Evolutionary conservation across 192 early-diverging fungal genomes (phyloP).

Genomic region (Lobulomyces angularis): DNA sequence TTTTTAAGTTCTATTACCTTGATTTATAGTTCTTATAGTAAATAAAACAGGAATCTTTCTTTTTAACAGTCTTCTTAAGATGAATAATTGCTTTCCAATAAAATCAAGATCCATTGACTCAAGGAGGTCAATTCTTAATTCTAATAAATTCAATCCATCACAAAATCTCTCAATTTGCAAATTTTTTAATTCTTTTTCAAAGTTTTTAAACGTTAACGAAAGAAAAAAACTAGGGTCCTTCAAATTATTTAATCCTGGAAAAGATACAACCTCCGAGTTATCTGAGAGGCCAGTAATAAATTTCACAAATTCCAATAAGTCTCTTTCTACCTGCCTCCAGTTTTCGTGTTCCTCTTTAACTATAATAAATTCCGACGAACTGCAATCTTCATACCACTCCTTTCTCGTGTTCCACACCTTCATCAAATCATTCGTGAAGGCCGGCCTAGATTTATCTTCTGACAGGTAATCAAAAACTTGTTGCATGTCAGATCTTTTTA

Average conservation of each 20-base stretch:
- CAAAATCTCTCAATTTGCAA: constrained; percentile 45
- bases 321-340: constrained; percentile 66
- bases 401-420: constrained; percentile 68
- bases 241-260: background rate
- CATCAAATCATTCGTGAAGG: constrained; percentile 66
- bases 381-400: constrained; percentile 64
- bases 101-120: constrained; percentile 42
- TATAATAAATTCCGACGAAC: constrained; percentile 72
- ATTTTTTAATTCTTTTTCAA: constrained; percentile 34
- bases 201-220: constrained; percentile 57
- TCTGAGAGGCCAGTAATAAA: constrained; percentile 44
- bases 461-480: constrained; percentile 69
- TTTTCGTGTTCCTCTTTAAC: constrained; percentile 33
- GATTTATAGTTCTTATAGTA: constrained; percentile 77
- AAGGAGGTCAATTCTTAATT: constrained; percentile 86
- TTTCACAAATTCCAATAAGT: constrained; percentile 55
- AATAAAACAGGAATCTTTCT: constrained; percentile 93
- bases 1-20: no score
- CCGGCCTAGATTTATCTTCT: constrained; percentile 70
- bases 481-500: constrained; percentile 66
- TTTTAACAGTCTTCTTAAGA: constrained; percentile 64
- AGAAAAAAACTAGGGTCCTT: constrained; percentile 58
- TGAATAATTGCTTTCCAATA: constrained; percentile 64
- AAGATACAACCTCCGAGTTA: constrained; percentile 9
- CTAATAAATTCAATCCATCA: constrained; percentile 77